Base-by-base conservation (phyloP, 306 rosid species). In the Fragaria iinumae region DNA sequence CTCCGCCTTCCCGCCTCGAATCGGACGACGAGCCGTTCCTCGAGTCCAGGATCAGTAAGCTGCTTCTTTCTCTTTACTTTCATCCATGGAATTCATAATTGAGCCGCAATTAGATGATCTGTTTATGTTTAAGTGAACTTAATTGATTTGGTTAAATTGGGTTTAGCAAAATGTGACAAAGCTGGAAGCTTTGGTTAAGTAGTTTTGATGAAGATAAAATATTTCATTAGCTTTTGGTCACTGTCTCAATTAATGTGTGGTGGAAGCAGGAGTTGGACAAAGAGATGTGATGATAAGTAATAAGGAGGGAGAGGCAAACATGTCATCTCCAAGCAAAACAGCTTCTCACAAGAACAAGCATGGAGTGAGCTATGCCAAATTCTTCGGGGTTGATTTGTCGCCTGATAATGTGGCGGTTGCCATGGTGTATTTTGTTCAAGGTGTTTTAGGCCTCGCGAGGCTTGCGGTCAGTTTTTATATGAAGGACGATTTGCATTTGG, bases 371-470 rank as follows among this genome's bases (percentile, higher is more conserved):
- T 41, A 45, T 73, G 76, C 85, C 23, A 87, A 75, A 81, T 80
- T 86, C 85, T 89, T 86, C 72, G 99, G 97, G 77, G 91, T 92
- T 27, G 92, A 95, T 21, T 81, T 95, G 72, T 87, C 93, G 39
- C 99, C 97, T 9, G 99, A 95, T 86, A 92, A 87, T 80, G 78
- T 88, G 71, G 97, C 99, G 47, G 91, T 95, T 72, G 96, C 99
- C 2, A 92, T 95, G 97, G 99, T 95, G 20, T 95, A 95, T 83
- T 95, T 95, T 87, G 99, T 95, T 83, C 99, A 95, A 89, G 99
- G 99, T 52, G 97, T 95, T 73, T 81, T 95, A 56, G 97, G 93
- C 76, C 99, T 95, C 73, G 93, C 99, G 8, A 90, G 97, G 88
- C 88, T 95, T 79, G 99, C 99, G 53, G 93, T 95, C 55, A 88